Evolutionary conservation across 2,329 filamentous ascomycete species (phyloP).

Genomic region (Sordariomycetes sp.): DNA sequence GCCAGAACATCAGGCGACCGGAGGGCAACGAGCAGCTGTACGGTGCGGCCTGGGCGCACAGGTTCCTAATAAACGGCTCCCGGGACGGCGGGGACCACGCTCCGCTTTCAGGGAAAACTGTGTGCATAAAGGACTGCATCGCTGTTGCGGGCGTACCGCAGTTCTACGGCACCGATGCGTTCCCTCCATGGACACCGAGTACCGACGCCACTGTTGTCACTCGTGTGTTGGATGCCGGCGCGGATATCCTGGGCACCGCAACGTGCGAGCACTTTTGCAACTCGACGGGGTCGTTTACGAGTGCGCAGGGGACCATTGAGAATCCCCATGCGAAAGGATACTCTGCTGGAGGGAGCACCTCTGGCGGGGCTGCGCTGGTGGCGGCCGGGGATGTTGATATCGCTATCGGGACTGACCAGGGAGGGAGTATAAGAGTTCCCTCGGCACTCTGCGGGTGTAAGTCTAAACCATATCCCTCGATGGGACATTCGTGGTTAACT

Average conservation of each 20-base stretch:
- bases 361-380: constrained; percentile 31
- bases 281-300: constrained; percentile 31
- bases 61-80: constrained; percentile 24
- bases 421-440: constrained; percentile 30
- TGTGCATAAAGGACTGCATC: constrained; percentile 41
- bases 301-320: constrained; percentile 29
- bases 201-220: constrained; percentile 41
- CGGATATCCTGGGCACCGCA: constrained; percentile 32
- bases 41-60: constrained; percentile 37
- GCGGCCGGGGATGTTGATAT: constrained; percentile 26
- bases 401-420: constrained; percentile 33
- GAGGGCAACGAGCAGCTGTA: constrained; percentile 24
- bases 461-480: background rate
- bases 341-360: constrained; percentile 33
- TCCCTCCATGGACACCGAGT: constrained; percentile 31
- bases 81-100: constrained; percentile 12
- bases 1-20: constrained; percentile 27
- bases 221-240: constrained; percentile 34
- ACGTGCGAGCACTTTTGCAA: constrained; percentile 41
- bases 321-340: constrained; percentile 30
- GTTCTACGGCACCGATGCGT: constrained; percentile 35
- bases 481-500: background rate
- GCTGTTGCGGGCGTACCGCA: constrained; percentile 39
- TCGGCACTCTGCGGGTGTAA: constrained; percentile 21
- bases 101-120: constrained; percentile 24